Evolutionary conservation across 768 basidiomycete species (phyloP), one percentile per base, ranked within the genome.

Genomic region (Rhodotorula taiwanensis): DNA sequence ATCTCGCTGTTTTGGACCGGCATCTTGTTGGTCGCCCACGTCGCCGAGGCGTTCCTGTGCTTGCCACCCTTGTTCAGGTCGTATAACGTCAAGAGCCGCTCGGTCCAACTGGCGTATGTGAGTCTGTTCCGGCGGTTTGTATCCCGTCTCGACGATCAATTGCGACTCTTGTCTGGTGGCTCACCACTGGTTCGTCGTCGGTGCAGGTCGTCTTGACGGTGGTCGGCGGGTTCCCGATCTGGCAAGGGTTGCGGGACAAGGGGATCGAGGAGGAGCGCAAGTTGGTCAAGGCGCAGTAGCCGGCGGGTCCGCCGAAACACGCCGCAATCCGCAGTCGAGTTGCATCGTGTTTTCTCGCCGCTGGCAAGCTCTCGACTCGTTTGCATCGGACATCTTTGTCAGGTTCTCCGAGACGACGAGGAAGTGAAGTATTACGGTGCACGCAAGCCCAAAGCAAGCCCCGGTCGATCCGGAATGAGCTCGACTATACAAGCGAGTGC

Each of bases 171-270:
- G 11, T 27, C 2, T 28, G 27, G 28, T 1, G 15, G 16, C 30
- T 1, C 27, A 6, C 36, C 36, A 49, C 42, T 30, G 14, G 5
- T 7, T 39, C 49, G 16, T 8, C 44, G 16, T 27, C 5, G 11
- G 34, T 14, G 60, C 42, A 62, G 61, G 13, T 15, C 1, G 15
- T 36, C 7, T 33, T 55, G 4, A 56, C 55, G 13, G 6, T 62
- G 14, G 2, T 56, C 8, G 49, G 54, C 7, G 61, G 61, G 27
- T 55, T 62, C 55, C 61, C 61, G 51, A 31, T 52, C 13, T 52
- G 51, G 51, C 23, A 41, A 36, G 15, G 33, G 9, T 21, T 58
- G 47, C 18, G 56, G 21, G 34, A 47, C 36, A n/a, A 34, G 47
- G 56, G 56, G 25, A 36, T 49, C 36, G 13, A 5, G 5, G 56